A percentile compares a stretch with the other conserved stretches of the same genome.
phyloP scores from a whole-genome alignment of 805 yeast genomes.

The Sugiyamaella chiloensis region DNA sequence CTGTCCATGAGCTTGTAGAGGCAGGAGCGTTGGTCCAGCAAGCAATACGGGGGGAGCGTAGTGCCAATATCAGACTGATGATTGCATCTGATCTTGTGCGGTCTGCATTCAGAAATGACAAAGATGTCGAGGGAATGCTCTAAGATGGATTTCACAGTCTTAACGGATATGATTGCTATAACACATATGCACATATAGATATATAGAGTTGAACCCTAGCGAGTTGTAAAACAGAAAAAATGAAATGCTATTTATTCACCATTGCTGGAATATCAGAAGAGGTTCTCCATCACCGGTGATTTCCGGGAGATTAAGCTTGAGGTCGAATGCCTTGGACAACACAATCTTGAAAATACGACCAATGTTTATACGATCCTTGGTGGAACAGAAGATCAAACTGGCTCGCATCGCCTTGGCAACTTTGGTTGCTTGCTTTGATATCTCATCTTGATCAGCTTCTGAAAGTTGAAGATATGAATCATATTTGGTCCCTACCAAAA shows the following conservation, averaged over 20 bases:
- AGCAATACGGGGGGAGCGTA: constrained; percentile 63
- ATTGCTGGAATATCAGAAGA: constrained; percentile 58
- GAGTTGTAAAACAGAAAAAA: not conserved
- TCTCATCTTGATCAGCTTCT: constrained; percentile 75
- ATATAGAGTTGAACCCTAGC: too few relatives aligned
- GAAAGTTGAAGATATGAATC: constrained; percentile 80
- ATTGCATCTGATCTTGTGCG: constrained; percentile 69
- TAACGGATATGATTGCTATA: too few relatives aligned
- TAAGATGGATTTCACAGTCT: constrained; percentile 10
- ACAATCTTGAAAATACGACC: constrained; percentile 92
- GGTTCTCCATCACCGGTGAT: constrained; percentile 89
- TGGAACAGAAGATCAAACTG: constrained; percentile 78
- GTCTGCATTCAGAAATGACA: constrained; percentile 58
- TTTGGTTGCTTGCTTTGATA: constrained; percentile 76
- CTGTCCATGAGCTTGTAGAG: constrained; percentile 69
- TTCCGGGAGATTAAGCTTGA: constrained; percentile 79
- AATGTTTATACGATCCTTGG: constrained; percentile 86
- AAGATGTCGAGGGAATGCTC: constrained; percentile 38
- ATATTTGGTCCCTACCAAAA: constrained; percentile 89
- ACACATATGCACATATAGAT: too few relatives aligned
- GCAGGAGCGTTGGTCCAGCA: constrained; percentile 74
- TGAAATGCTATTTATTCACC: constrained; percentile 29
- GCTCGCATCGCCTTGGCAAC: constrained; percentile 90
- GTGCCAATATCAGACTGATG: constrained; percentile 59
- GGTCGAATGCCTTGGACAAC: constrained; percentile 84